Evolutionary conservation across 805 yeast genomes (phyloP), one percentile per base, ranked within the genome.

Genomic region (Wickerhamiella alocasiicola): DNA sequence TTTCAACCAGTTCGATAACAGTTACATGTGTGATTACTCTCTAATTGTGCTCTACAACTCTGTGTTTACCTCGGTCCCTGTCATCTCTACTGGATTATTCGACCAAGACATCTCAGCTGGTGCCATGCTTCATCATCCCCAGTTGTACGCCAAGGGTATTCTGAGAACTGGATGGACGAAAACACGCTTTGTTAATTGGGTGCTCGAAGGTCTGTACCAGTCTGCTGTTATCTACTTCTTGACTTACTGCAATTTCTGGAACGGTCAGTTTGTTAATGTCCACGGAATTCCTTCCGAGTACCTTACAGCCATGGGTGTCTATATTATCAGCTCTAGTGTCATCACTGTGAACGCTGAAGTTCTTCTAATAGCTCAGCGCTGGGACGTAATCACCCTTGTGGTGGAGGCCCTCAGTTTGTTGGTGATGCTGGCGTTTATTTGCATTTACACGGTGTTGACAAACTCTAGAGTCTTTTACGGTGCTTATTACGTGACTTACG

Each of bases 11-110:
- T 81, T 76, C 51, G 93, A 81, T 54, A 85, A 85, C 17, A 66
- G 85, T 2, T 81, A 81, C 55, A 65, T 81, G 52, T 80, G 73
- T 51, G 91, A 81, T 59, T 81, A 72, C 61, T 81, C 91, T 17
- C 79, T 69, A 55, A 70, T 81, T 61, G 77, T 78, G 77, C 74
- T 81, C 53, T 81, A 76, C 66, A 81, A 81, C 57, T 68, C 81
- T 67, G 87, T 85, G 2, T 81, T 81, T 56, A 81, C 93, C 1
- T 81, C 93, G 9, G 61, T 81, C 47, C 88, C 93, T 1, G 81
- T 81, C 38, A 78, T 81, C 42, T 68, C 78, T 49, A 59, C 81
- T 60, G 93, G 81, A 9, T 68, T 78, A 18, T 61, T 81, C 31
- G 93, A 81, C 56, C 93, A 81, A 56, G 93, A 81, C 57, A 82